These are phyloP conservation scores for Aspergillaceae sp. DNA, from an alignment of 2,329 filamentous ascomycete genomes.

Conservation along the genomic window DNA sequence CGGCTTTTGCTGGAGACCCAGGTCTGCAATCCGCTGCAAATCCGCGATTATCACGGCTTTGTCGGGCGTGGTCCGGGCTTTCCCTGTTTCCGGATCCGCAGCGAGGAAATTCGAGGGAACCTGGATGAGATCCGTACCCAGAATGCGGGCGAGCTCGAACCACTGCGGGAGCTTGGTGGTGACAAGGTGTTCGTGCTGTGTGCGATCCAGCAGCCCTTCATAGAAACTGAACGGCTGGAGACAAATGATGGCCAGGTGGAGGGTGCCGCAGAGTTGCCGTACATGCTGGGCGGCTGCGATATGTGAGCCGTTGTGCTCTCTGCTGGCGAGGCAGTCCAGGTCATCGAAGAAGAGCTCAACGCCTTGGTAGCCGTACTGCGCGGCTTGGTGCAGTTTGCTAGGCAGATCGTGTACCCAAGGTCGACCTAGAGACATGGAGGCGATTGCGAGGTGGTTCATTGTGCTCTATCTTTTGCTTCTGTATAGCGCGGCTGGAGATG, in stretches of 20 bases:
- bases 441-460: conserved; percentile 51
- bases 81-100: conserved; percentile 26
- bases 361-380: conserved; percentile 31
- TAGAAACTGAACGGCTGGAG: conserved; percentile 72
- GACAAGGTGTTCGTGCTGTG: conserved; percentile 49
- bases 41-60: conserved; percentile 53
- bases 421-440: conserved; percentile 68
- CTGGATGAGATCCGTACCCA: conserved; percentile 64
- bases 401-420: conserved; percentile 60
- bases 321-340: conserved; percentile 21
- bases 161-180: conserved; percentile 56
- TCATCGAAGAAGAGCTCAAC: conserved; percentile 32
- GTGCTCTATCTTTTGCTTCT: conserved; percentile 6
- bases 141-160: conserved; percentile 56
- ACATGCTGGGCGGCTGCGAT: conserved; percentile 33
- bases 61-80: conserved; percentile 40
- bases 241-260: conserved; percentile 37
- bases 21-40: conserved; percentile 56
- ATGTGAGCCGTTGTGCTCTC: conserved; percentile 16
- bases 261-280: conserved; percentile 37
- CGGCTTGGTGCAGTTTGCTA: conserved; percentile 60
- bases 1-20: conserved; percentile 51
- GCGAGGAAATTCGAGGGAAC: conserved; percentile 63
- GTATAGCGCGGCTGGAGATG: too few relatives aligned
- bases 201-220: conserved; percentile 60